Base-by-base conservation (phyloP, 164 flowering plant genomes). In the Macadamia integrifolia region DNA sequence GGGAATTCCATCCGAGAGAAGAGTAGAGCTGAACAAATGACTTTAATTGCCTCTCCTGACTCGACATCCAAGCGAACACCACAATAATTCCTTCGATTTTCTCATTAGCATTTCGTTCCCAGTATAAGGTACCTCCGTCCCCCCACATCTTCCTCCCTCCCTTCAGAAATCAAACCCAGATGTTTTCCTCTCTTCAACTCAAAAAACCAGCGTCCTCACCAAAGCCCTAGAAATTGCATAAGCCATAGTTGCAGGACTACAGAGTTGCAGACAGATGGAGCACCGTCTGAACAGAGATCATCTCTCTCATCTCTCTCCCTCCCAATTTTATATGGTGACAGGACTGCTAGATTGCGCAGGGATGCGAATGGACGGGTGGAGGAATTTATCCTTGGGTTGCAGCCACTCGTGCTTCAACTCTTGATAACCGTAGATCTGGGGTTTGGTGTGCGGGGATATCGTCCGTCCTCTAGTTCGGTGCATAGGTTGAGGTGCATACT, bases 51-150 rank as follows among this genome's bases (percentile, higher is more conserved):
- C 68, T 86, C 69, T 94, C 95, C 66, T 86, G 80, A 71, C 98
- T 93, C 28, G 96, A 93, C 90, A 88, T 86, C 98, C 97, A 93
- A 15, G 94, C 89, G 66, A 89, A 93, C 32, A 84, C 79, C 79
- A 91, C 98, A 31, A 90, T 88, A 10, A 91, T 82, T 60, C 97
- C 98, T 69, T 82, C 87, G 0, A 65, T 74, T 62, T 71, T 80
- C 66, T 65, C 81, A 28, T 56, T 76, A 18, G 78, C 85, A 67
- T 76, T 91, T 68, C 84, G 86, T 32, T 94, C 92, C 98, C 98
- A 93, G 68, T 91, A 89, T 67, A 67, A 81, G 61, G 81, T 87
- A n/a, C 97, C 96, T 13, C 96, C 97, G 57, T 82, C 83, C 67
- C 97, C 94, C 97, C 93, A 90, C 98, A 93, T 89, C 74, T 66